Percentiles rank a stretch among this genome's conserved stretches.
phyloP scores from a whole-genome alignment of 2,329 filamentous ascomycete genomes.

The Graphilbum sp. region DNA sequence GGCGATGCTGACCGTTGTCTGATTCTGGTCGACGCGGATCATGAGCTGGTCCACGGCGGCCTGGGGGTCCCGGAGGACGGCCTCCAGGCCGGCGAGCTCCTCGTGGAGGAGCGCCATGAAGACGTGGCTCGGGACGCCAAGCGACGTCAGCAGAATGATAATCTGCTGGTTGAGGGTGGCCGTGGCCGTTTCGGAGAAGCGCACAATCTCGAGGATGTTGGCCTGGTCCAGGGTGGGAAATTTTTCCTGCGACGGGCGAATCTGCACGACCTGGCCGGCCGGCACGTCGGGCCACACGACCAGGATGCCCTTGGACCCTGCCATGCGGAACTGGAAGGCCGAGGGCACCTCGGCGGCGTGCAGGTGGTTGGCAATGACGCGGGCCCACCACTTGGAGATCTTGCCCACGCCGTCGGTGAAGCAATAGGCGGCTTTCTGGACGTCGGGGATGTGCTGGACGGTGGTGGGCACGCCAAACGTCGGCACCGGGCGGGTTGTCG shows the following conservation, averaged over 20 bases:
- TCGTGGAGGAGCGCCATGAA: conserved; percentile 52
- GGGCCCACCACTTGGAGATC: conserved; percentile 64
- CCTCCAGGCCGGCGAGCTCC: conserved; percentile 53
- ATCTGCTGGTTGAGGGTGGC: conserved; percentile 82
- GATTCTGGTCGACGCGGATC: conserved; percentile 71
- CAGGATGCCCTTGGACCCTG: conserved; percentile 82
- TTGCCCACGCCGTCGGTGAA: conserved; percentile 93
- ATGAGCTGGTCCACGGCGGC: conserved; percentile 53
- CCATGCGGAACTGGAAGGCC: conserved; percentile 80
- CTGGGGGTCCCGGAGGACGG: conserved; percentile 48
- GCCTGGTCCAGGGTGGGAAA: conserved; percentile 45
- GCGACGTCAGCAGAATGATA: conserved; percentile 65
- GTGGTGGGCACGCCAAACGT: conserved; percentile 43
- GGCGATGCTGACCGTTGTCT: conserved; percentile 58
- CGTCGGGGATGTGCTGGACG: conserved; percentile 46
- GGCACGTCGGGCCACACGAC: conserved; percentile 51
- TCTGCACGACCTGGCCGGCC: conserved; percentile 47
- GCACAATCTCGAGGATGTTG: conserved; percentile 69
- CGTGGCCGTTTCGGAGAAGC: conserved; percentile 57
- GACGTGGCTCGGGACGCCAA: conserved; percentile 51
- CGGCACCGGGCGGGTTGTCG: conserved; percentile 65
- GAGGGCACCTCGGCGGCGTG: conserved; percentile 51
- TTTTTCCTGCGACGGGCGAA: conserved; percentile 77
- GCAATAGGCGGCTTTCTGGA: conserved; percentile 47
- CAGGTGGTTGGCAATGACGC: conserved; percentile 57